Base-by-base conservation (phyloP, 78 protist genomes). In the Speleostelium caveatum region DNA sequence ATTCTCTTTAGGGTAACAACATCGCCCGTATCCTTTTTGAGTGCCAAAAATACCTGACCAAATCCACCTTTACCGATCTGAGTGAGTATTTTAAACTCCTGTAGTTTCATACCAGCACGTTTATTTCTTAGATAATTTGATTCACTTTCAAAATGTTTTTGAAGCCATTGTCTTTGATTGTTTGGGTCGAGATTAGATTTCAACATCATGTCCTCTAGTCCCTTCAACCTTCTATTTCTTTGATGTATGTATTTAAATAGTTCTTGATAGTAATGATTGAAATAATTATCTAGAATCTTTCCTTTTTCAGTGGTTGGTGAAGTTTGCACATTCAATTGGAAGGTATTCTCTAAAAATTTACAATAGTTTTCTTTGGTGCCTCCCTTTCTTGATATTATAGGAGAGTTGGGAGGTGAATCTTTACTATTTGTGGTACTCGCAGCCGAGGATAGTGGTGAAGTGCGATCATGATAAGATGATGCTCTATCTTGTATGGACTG, bases 41-140 rank as follows among this genome's bases (percentile, higher is more conserved):
- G 36, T 5, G 87, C 86, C 22, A 91, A 72, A 60, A 83, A 91
- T 22, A 91, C 95, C 41, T 91, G 90, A 19, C 98, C 98, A 53
- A 95, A 96, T 2, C 96, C 97, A 33, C 98, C 98, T n/a, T 93
- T 51, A 6, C 98, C 98, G 49, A 96, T 96, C 39, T 86, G 75
- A 2, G 74, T 79, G 26, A 95, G 30, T 17, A 91, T 61, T 8
- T 93, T 89, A 49, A 95, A 96, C 35, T 96, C 96, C 16, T 83
- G 58, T 21, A 73, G 77, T 32, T 69, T 59, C 94, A 78, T 76
- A 61, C 87, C 87, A 0, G 94, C 94, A 58, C 94, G 30, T 51
- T 88, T 88, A 26, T 75, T 88, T 3, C 94, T 59, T 1, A 88
- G 73, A 28, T 61, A 78, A 36, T 74, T 88, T 0, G 87, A 22